Evolutionary conservation across 2,329 filamentous ascomycete species (phyloP).

Genomic region (Aphanoascus verrucosus): DNA sequence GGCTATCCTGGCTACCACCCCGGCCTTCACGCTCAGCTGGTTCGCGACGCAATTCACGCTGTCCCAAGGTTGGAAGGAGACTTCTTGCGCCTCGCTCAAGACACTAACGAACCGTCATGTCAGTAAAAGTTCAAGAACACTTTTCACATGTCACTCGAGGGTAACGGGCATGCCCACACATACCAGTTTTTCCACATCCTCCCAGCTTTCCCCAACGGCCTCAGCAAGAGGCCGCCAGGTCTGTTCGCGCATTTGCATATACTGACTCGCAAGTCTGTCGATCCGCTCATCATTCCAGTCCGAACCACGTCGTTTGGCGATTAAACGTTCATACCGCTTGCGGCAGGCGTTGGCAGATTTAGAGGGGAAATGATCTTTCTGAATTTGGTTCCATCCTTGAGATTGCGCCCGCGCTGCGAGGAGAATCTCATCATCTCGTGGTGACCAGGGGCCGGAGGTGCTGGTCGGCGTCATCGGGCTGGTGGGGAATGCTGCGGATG

Average conservation of each 20-base stretch:
- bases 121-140: background rate
- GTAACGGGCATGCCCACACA: slow-evolving; percentile 26
- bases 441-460: slow-evolving; percentile 53
- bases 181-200: slow-evolving; percentile 73
- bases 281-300: slow-evolving; percentile 71
- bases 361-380: slow-evolving; percentile 60
- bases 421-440: slow-evolving; percentile 62
- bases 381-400: slow-evolving; percentile 75
- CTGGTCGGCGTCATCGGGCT: slow-evolving; percentile 13
- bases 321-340: slow-evolving; percentile 74
- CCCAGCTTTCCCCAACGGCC: slow-evolving; percentile 46
- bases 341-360: slow-evolving; percentile 77
- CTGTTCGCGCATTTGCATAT: slow-evolving; percentile 67
- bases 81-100: slow-evolving; percentile 19
- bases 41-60: slow-evolving; percentile 10
- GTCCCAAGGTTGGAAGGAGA: slow-evolving; percentile 15
- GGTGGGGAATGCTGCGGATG: slow-evolving; percentile 7
- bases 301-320: slow-evolving; percentile 57
- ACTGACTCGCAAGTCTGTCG: slow-evolving; percentile 63
- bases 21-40: slow-evolving; percentile 10
- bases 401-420: slow-evolving; percentile 61
- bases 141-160: background rate
- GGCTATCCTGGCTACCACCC: slow-evolving; percentile 16
- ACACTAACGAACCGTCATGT: slow-evolving; percentile 15
- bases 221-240: slow-evolving; percentile 69